phyloP scores from a whole-genome alignment of 164 flowering plant genomes.

The Kingdonia uniflora region DNA sequence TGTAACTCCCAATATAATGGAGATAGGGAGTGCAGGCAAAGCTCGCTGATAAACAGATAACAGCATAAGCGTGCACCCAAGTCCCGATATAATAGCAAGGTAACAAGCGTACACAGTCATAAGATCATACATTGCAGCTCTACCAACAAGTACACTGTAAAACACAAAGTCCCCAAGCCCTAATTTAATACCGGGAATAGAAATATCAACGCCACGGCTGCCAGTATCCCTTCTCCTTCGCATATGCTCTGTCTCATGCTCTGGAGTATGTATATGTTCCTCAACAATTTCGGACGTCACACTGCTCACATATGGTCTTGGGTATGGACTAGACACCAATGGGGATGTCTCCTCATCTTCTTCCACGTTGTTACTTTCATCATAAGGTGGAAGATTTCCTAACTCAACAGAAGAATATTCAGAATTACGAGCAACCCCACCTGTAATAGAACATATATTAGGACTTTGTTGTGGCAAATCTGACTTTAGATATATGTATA shows the following conservation, averaged over 20 bases:
- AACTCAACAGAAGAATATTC: conserved; percentile 12
- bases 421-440: conserved; percentile 1
- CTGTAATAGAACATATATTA: too few relatives aligned
- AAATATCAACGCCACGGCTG: conserved; percentile 9
- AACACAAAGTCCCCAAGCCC: conserved; percentile 94
- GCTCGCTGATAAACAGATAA: conserved; percentile 66
- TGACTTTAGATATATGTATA: too few relatives aligned
- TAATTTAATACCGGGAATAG: conserved; percentile 53
- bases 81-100: conserved; percentile 88
- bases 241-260: conserved; percentile 15
- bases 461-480: too few relatives aligned
- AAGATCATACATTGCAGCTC: conserved; percentile 97
- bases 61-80: conserved; percentile 84
- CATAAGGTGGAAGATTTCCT: conserved; percentile 1
- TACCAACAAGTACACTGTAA: conserved; percentile 91
- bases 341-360: conserved; percentile 45
- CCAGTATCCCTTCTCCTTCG: conserved; percentile 3
- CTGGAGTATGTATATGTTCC: conserved; percentile 26
- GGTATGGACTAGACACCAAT: conserved; percentile 24
- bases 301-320: conserved; percentile 11
- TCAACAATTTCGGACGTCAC: conserved; percentile 31
- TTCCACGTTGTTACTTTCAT: conserved; percentile 1
- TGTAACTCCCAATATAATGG: conserved; percentile 60
- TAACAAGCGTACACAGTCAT: conserved; percentile 98
- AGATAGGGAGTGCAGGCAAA: conserved; percentile 90